Evolutionary conservation across 2,329 filamentous ascomycete genomes (phyloP).

Genomic region (Cordyceps pruinosa): DNA sequence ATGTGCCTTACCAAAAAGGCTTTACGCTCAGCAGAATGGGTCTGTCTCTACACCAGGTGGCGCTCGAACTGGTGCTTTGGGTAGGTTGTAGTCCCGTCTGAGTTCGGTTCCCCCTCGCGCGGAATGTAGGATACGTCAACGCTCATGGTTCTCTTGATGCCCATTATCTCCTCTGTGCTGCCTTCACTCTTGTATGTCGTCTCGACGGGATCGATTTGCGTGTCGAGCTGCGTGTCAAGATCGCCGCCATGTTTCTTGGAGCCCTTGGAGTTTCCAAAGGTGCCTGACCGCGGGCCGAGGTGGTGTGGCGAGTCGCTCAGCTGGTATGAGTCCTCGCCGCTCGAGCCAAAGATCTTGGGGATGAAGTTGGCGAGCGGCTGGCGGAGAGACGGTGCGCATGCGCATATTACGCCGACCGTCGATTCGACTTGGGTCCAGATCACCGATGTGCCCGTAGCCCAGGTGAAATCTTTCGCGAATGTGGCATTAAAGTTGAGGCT

Average conservation of each 20-base stretch:
- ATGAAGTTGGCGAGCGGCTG: conserved; percentile 2
- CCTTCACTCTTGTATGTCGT: background rate
- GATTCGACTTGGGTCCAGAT: conserved; percentile 12
- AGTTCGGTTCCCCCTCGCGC: background rate
- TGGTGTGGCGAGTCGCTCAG: conserved; percentile 6
- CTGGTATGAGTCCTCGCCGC: background rate
- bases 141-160: conserved; percentile 8
- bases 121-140: conserved; percentile 4
- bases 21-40: too few species aligned
- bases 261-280: conserved; percentile 2
- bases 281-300: conserved; percentile 3
- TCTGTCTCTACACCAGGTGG: background rate
- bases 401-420: conserved; percentile 9
- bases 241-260: conserved; percentile 1
- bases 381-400: conserved; percentile 3
- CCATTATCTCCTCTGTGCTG: background rate
- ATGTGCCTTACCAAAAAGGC: too few species aligned
- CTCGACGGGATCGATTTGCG: background rate
- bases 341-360: conserved; percentile 1
- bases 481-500: conserved; percentile 10
- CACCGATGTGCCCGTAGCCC: conserved; percentile 6
- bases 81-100: conserved; percentile 5
- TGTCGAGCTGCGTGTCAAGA: conserved; percentile 1
- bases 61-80: conserved; percentile 8
- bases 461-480: conserved; percentile 7